Evolutionary conservation across 805 yeast species (phyloP), one percentile per base, ranked within the genome.

Genomic region (Metschnikowia rubicola): DNA sequence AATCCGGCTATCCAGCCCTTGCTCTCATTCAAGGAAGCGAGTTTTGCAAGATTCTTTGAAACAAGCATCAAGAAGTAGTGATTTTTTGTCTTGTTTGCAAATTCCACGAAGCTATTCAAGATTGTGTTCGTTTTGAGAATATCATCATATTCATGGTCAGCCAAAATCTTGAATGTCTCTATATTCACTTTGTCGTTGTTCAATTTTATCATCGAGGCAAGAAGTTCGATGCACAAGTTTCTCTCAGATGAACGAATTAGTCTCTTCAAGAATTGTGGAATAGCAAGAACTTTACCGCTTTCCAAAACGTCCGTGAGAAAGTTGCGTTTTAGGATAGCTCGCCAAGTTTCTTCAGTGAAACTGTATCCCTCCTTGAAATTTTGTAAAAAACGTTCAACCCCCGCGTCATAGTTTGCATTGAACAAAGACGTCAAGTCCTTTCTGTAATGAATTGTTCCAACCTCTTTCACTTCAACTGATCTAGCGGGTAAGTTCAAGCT

Each of bases 271-370:
- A 70, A 57, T 2, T 60, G 59, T 4, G 48, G 17, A 19, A 55
- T 37, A 2, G 51, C 43, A 9, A 69, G 37, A n/a, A 43, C 41
- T 1, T 48, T 39, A 7, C 57, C 56, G 10, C 42, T 44, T 32
- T 58, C 60, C 37, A 67, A 55, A 3, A 46, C 15, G 15, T 56
- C 60, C 30, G 48, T 35, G 3, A 62, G 54, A 43, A 70, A 69
- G 11, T 56, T 55, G 26, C 60, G 56, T 41, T 62, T 69, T 26
- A 69, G 54, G 3, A 71, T 37, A 8, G 63, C 58, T 3, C 48
- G 53, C 68, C 74, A 66, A 3, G 76, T 71, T 6, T 47, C 46
- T 7, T 56, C 39, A 17, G 57, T 60, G 55, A 72, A 72, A 8
- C 58, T 57, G 34, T 57, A 60, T 0, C 73, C 73, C n/a, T 59